Evolutionary conservation across 2,329 filamentous ascomycete genomes (phyloP), one percentile per base, ranked within the genome.

Genomic region (Sarocladium kiliense): DNA sequence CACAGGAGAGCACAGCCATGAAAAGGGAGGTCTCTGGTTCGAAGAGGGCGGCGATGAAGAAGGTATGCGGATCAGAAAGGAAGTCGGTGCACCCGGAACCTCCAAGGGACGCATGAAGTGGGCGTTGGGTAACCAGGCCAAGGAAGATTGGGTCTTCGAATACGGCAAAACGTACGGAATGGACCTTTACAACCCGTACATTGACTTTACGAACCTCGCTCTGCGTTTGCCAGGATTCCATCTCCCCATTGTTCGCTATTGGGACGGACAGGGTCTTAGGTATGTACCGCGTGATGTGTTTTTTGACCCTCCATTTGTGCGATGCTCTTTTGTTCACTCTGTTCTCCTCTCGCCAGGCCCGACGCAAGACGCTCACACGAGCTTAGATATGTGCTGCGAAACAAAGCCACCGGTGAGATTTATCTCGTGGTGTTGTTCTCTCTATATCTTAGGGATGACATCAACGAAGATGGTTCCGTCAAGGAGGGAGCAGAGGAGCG

Each of bases 361-460:
- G 58, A 58, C 50, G 63, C 64, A 64, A 80, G 82, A 67, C 89
- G 88, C 77, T 87, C 89, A 76, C 89, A 95, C 74, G 80, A 85
- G 62, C 82, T 95, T 74, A 92, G 92, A 80, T 97, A 97, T 72
- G 90, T 95, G 57, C 80, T 97, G 66, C 93, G 92, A 67, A 89
- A 97, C 71, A 84, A 83, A 58, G 71, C 77, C 21, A 93, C 89
- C 0, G 82, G 82, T 49, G 81, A 89, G 32, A 80, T 89, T 16
- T 89, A 96, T 63, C 83, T 96, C 27, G 89, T 93, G 45, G 77
- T 97, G 16, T 72, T 91, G 4, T 93, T 97, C 68, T 87, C 86
- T 18, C 76, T 97, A 3, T 78, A 94, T 57, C 80, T 86, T 9
- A 85, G 82, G 55, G 85, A 89, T 47, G 78, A 87, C 58, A 73